phyloP scores from a whole-genome alignment of 495 filamentous ascomycete species.

The Tricharina praecox region DNA sequence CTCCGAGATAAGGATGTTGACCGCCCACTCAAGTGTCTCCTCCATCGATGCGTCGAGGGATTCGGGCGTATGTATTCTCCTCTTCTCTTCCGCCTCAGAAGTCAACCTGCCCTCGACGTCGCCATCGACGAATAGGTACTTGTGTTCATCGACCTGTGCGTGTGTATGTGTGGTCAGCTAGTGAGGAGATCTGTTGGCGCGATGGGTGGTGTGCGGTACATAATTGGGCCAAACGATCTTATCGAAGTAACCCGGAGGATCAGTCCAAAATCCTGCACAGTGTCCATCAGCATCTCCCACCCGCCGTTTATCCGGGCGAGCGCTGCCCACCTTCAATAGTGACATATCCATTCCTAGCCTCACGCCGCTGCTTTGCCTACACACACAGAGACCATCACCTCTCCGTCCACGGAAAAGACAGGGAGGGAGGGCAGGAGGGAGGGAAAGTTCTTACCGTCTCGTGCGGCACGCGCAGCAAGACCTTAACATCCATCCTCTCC shows the following conservation, averaged over 20 bases:
- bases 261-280: conserved; percentile 72
- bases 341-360: conserved; percentile 65
- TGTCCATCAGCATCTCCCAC: background rate
- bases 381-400: conserved; percentile 23
- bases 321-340: conserved; percentile 40
- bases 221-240: conserved; percentile 92
- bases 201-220: too few relatives aligned
- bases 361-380: conserved; percentile 47
- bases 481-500: conserved; percentile 37
- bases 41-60: conserved; percentile 35
- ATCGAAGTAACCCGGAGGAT: conserved; percentile 88
- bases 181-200: too few relatives aligned
- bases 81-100: conserved; percentile 29
- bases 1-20: conserved; percentile 33
- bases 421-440: too few relatives aligned
- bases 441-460: conserved; percentile 12
- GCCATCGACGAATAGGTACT: conserved; percentile 51
- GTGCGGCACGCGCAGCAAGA: conserved; percentile 50
- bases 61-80: conserved; percentile 30
- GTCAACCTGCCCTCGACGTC: conserved; percentile 42
- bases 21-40: conserved; percentile 38
- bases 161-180: too few relatives aligned
- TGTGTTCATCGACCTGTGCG: conserved; percentile 35
- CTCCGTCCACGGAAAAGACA: too few relatives aligned
- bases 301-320: background rate